Conservation (phyloP, 2,329 filamentous ascomycete genomes). For the Beauveria caledonica region DNA sequence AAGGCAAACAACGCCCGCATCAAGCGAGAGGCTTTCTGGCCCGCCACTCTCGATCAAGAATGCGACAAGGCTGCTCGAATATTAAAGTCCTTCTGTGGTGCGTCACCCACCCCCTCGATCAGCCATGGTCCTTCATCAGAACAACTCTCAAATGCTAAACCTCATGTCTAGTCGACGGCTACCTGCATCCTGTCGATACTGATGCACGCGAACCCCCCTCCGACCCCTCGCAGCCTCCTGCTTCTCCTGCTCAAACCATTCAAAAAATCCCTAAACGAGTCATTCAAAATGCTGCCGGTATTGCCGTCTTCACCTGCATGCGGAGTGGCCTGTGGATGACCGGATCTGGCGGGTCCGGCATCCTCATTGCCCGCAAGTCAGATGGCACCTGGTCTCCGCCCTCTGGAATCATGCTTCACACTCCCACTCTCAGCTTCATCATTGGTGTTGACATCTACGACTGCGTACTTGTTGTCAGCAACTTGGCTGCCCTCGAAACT, state of each 20-base stretch:
- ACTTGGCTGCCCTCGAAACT: constrained; percentile 70
- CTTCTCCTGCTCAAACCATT: constrained; percentile 43
- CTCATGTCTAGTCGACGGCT: constrained; percentile 42
- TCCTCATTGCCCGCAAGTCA: constrained; percentile 74
- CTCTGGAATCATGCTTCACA: constrained; percentile 84
- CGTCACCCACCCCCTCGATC: constrained; percentile 24
- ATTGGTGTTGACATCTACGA: constrained; percentile 94
- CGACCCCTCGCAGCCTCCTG: constrained; percentile 31
- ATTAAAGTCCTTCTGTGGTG: constrained; percentile 82
- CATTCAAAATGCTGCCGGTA: constrained; percentile 79
- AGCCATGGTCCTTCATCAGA: neutral
- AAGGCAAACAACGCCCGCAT: constrained; percentile 26
- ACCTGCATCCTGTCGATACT: constrained; percentile 38
- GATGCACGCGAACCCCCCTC: constrained; percentile 20
- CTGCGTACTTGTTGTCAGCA: constrained; percentile 89
- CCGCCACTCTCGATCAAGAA: constrained; percentile 76
- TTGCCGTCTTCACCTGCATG: constrained; percentile 95
- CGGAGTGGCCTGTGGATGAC: constrained; percentile 86
- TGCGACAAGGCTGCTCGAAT: constrained; percentile 88
- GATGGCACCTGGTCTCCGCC: constrained; percentile 89
- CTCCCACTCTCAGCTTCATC: constrained; percentile 79
- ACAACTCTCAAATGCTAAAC: constrained; percentile 15
- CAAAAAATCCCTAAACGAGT: constrained; percentile 84
- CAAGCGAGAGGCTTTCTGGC: constrained; percentile 68
- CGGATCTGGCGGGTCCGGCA: constrained; percentile 81